phyloP scores from a whole-genome alignment of 768 basidiomycete species.

The Galerina marginata region DNA sequence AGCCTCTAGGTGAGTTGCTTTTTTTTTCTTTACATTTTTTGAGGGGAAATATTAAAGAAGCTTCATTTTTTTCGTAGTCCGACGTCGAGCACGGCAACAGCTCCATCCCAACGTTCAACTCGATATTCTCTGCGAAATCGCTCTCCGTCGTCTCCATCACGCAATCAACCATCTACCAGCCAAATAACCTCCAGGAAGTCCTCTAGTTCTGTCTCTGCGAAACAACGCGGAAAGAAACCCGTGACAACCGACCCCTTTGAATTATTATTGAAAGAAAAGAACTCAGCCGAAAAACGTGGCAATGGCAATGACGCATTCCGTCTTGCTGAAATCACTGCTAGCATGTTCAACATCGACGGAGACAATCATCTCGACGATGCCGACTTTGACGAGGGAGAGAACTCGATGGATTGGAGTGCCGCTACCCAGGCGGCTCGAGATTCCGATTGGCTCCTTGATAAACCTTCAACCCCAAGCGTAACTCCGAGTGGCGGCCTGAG shows the following conservation, averaged over 20 bases:
- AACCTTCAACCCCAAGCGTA: not conserved
- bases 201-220: not conserved
- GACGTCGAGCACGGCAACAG: not conserved
- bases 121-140: constrained; percentile 22
- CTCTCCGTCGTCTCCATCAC: constrained; percentile 15
- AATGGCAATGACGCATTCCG: constrained; percentile 46
- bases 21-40: not conserved
- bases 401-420: constrained; percentile 12
- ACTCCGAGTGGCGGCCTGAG: not conserved
- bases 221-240: constrained; percentile 3
- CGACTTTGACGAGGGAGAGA: constrained; percentile 11
- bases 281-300: constrained; percentile 40
- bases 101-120: constrained; percentile 2
- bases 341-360: constrained; percentile 33
- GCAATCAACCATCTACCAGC: not conserved
- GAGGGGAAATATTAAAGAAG: not conserved
- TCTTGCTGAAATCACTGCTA: constrained; percentile 47
- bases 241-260: constrained; percentile 51
- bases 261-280: constrained; percentile 60
- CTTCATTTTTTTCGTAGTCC: not conserved
- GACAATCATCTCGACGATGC: constrained; percentile 12
- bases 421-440: constrained; percentile 13
- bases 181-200: not conserved
- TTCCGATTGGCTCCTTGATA: constrained; percentile 5
- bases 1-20: constrained; percentile 18